Base-by-base conservation (phyloP, 176 grass and related monocot genomes). In the Triticum urartu region DNA sequence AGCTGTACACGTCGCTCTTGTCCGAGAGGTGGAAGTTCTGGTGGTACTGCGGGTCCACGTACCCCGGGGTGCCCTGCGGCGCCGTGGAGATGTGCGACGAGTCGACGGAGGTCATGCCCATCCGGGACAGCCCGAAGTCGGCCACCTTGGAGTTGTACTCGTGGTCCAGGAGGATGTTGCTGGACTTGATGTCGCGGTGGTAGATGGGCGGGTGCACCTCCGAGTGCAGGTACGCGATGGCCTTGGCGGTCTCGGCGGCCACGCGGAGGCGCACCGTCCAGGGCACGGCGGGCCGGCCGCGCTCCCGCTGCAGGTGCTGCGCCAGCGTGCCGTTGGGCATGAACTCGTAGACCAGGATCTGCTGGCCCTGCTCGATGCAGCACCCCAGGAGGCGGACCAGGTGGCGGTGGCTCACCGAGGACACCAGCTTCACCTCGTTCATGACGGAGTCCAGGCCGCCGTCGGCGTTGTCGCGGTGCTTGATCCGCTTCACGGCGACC, bases 1-100 rank as follows among this genome's bases (percentile, higher is more conserved):
- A 99, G 85, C 97, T 99, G 87, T 99, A 99, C 4, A 99, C 97
- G 88, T 99, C 97, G 74, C 97, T 96, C 87, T 94, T 96, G 77
- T 99, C 94, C 20, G 92, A 93, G 56, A 99, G 89, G 81, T 99
- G 97, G 84, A 99, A 99, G 67, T 88, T 88, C 87, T 96, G 94
- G 86, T 94, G 97, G 83, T 96, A 99, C 78, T 96, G 86, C 36
- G 97, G 97, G 86, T 99, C 97, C 9, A 99, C 79, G 84, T 99
- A 99, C 1, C 97, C 97, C 3, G 90, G 92, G 6, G 97, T 99
- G 61, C 97, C 97, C 85, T 93, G 88, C 85, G 88, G 88, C 75
- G 85, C 81, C 1, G 91, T 93, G n/a, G 91, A 93, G 85, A 93
- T 90, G 82, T 93, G 88, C 15, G 91, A 88, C 12, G 78, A 78